A percentile compares a stretch with the other conserved stretches of the same genome.
These are phyloP conservation scores for Plantago elongata DNA, from an alignment of 257 asterid species.

Conservation along the genomic window DNA sequence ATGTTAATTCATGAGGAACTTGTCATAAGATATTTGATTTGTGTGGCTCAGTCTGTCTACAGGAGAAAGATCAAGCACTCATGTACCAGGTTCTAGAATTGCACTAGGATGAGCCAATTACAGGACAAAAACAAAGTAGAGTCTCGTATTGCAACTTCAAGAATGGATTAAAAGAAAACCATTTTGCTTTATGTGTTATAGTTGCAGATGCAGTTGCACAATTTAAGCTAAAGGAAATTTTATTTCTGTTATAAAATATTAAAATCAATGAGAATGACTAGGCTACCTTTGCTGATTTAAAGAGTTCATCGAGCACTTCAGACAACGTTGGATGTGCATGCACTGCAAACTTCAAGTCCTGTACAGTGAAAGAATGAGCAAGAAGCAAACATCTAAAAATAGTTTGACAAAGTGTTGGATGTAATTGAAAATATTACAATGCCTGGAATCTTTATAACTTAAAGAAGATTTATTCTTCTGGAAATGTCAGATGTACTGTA, in stretches of 20 bases:
- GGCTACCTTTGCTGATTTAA: slow-evolving; percentile 80
- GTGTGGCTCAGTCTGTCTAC: too few species aligned
- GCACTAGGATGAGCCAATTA: too few species aligned
- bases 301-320: slow-evolving; percentile 88
- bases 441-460: too few species aligned
- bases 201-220: slow-evolving; percentile 10
- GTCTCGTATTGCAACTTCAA: neutral
- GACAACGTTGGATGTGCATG: slow-evolving; percentile 97
- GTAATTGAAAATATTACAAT: too few species aligned
- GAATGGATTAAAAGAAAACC: neutral
- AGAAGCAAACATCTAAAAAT: slow-evolving; percentile 15
- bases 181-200: neutral
- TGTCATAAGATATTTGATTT: too few species aligned
- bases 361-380: slow-evolving; percentile 31
- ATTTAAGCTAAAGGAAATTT: neutral
- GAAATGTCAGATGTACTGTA: too few species aligned
- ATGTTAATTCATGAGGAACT: too few species aligned
- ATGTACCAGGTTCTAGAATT: too few species aligned
- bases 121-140: neutral
- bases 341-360: slow-evolving; percentile 88
- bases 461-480: too few species aligned
- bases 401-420: too few species aligned
- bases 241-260: neutral
- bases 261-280: neutral
- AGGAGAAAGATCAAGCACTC: too few species aligned